Base-by-base conservation (phyloP, 768 basidiomycete species). In the Coprinellus micaceus region DNA sequence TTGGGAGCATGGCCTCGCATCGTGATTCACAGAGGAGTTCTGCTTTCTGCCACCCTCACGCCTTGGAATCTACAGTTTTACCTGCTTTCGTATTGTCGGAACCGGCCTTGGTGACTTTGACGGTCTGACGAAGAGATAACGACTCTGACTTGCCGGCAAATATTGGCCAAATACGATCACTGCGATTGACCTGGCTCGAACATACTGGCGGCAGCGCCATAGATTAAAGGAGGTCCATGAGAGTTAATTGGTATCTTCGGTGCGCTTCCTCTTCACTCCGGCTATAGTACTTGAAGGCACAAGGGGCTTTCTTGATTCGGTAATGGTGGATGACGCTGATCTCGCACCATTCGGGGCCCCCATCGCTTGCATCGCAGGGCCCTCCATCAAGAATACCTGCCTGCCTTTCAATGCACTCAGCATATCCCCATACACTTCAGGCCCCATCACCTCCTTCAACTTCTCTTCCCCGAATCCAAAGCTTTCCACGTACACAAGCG, bases 401-500 rank as follows among this genome's bases (percentile, higher is more conserved):
- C 17, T 17, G 9, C 36, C 36, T 37, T 37, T 37, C 36, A 37
- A 37, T 9, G 36, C 36, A 37, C 36, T 37, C 36, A 37, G 17
- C 36, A 37, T 17, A 37, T 37, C 36, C 17, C 9, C 36, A 37
- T 37, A 37, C 36, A 9, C 17, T 37, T 37, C 36, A n/a, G n/a
- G n/a, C 60, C 75, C 76, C 1, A 60, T 65, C 1, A 52, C 58
- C 28, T 52, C 47, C 33, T 47, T 22, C 33, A 39, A 51, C 11
- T 19, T 56, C 44, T 45, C 55, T 30, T 33, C 56, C 57, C 47
- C 60, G 33, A 24, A n/a, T n/a, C n/a, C 55, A 13, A 49, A 52
- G 36, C 64, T 71, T 1, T 56, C 63, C 24, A 39, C 63, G 4
- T 25, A 65, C 26, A 63, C 72, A 39, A 55, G 71, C 5, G 24